These are phyloP conservation scores for Flaveria bidentis DNA, from an alignment of 129 eudicot species.

Conservation along the genomic window DNA sequence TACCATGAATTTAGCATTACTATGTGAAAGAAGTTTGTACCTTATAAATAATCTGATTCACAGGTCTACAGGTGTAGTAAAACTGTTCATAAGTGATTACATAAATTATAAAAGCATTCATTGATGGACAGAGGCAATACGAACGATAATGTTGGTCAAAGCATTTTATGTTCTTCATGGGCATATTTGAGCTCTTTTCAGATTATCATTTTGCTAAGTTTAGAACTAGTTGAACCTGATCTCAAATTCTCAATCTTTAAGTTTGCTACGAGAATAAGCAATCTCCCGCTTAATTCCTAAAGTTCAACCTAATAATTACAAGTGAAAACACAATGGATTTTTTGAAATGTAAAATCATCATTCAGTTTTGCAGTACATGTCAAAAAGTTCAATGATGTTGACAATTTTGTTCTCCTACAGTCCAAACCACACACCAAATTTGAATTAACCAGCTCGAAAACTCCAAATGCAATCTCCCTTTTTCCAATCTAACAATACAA, in stretches of 20 bases:
- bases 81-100: slow-evolving; percentile 3
- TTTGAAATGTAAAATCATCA: background rate
- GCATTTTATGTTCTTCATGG: background rate
- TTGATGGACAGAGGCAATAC: background rate
- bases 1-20: background rate
- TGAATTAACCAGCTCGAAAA: slow-evolving; percentile 1
- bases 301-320: background rate
- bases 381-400: slow-evolving; percentile 26
- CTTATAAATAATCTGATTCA: background rate
- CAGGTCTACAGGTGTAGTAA: background rate
- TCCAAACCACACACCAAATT: slow-evolving; percentile 15
- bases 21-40: background rate
- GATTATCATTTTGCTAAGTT: background rate
- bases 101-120: background rate
- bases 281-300: background rate
- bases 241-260: background rate
- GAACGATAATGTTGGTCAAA: background rate
- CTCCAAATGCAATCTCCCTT: background rate
- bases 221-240: background rate
- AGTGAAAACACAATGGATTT: background rate
- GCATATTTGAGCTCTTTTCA: background rate
- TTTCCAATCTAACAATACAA: background rate
- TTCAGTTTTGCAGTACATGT: background rate
- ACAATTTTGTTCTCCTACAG: slow-evolving; percentile 27
- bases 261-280: background rate